Evolutionary conservation across 2,329 filamentous ascomycete genomes (phyloP).

Genomic region (Claviceps cyperi): DNA sequence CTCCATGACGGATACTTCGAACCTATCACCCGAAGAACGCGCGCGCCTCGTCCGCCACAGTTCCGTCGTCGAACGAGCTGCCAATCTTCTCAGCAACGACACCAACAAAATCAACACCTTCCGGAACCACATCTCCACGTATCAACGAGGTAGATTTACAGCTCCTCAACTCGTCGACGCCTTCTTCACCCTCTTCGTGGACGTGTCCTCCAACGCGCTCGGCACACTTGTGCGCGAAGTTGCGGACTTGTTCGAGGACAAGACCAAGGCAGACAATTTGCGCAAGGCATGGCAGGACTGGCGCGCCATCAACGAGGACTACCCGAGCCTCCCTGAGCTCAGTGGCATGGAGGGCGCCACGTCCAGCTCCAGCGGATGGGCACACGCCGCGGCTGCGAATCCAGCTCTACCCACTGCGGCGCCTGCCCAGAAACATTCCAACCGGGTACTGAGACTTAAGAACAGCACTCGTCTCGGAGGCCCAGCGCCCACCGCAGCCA

Average conservation of each 20-base stretch:
- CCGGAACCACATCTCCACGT: slow-evolving; percentile 65
- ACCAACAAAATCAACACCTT: slow-evolving; percentile 61
- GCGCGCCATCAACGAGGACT: slow-evolving; percentile 92
- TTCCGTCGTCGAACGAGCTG: slow-evolving; percentile 74
- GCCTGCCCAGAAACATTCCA: slow-evolving; percentile 34
- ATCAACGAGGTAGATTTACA: slow-evolving; percentile 52
- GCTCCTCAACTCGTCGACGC: slow-evolving; percentile 70
- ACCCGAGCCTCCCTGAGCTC: slow-evolving; percentile 70
- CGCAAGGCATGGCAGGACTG: slow-evolving; percentile 87
- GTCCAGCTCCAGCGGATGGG: slow-evolving; percentile 44
- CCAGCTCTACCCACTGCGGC: slow-evolving; percentile 28
- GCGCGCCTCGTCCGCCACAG: slow-evolving; percentile 67
- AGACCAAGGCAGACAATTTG: slow-evolving; percentile 55
- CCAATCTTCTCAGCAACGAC: slow-evolving; percentile 68
- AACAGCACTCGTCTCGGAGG: slow-evolving; percentile 36
- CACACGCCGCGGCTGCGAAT: slow-evolving; percentile 41
- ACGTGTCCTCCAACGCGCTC: slow-evolving; percentile 64
- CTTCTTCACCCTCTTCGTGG: slow-evolving; percentile 71
- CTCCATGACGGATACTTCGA: slow-evolving; percentile 33
- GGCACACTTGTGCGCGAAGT: slow-evolving; percentile 85
- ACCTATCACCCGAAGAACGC: slow-evolving; percentile 61
- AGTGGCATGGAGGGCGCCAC: slow-evolving; percentile 51
- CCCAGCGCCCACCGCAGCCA: slow-evolving; percentile 12
- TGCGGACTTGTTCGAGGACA: slow-evolving; percentile 82
- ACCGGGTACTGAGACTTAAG: slow-evolving; percentile 42